These are phyloP conservation scores for Dactylella cylindrospora DNA, from an alignment of 2,329 filamentous ascomycete species.

Conservation along the genomic window DNA sequence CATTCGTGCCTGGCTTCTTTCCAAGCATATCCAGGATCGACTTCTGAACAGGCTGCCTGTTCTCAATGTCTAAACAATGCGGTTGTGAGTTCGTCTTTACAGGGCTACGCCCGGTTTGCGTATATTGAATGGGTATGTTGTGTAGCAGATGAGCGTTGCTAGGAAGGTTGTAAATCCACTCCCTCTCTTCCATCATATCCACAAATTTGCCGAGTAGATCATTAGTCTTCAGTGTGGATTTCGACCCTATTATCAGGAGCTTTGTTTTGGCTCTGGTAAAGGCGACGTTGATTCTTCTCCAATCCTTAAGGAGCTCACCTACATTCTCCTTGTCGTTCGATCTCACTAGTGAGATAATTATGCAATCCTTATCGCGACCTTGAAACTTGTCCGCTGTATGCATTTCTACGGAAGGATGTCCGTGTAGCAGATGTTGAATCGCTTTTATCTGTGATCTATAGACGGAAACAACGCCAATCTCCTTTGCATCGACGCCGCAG, in stretches of 20 bases:
- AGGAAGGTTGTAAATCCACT: conserved; percentile 79
- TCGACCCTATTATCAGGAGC: conserved; percentile 81
- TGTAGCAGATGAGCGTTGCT: conserved; percentile 69
- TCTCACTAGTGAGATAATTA: conserved; percentile 82
- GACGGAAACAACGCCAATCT: conserved; percentile 94
- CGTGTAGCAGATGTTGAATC: conserved; percentile 69
- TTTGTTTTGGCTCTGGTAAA: conserved; percentile 93
- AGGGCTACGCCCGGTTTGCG: conserved; percentile 54
- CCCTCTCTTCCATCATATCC: conserved; percentile 69
- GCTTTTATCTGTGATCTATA: conserved; percentile 84
- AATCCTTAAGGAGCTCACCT: conserved; percentile 89
- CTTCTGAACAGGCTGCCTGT: conserved; percentile 43
- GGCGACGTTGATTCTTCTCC: conserved; percentile 91
- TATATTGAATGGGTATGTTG: conserved; percentile 54
- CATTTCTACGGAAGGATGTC: conserved; percentile 73
- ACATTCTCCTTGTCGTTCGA: conserved; percentile 80
- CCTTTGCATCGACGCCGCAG: conserved; percentile 69
- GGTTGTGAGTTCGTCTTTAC: conserved; percentile 43
- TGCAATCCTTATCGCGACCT: conserved; percentile 89
- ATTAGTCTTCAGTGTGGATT: conserved; percentile 69
- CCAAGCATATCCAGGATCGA: conserved; percentile 43
- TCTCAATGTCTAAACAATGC: conserved; percentile 48
- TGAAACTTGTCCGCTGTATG: conserved; percentile 97
- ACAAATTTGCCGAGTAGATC: conserved; percentile 79
- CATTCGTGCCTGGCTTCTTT: conserved; percentile 39